These are phyloP conservation scores for Dioscorea dumetorum DNA, from an alignment of 106 monocot genomes.

Conservation along the genomic window DNA sequence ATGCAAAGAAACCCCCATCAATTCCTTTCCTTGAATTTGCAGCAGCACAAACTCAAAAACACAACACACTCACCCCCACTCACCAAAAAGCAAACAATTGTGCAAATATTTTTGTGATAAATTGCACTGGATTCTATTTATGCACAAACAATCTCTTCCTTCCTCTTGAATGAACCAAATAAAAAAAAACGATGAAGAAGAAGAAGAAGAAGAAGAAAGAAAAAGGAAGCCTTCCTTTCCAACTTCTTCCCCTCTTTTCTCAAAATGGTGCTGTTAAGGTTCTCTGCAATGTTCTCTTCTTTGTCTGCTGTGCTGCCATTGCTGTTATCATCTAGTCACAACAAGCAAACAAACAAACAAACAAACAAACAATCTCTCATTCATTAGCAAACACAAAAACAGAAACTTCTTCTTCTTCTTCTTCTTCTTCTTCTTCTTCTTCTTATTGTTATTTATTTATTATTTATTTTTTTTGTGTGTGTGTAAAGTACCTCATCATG, in stretches of 20 bases:
- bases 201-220: too few relatives aligned
- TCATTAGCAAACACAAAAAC: not conserved
- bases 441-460: not conserved
- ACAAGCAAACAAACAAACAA: not conserved
- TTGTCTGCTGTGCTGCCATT: constrained; percentile 43
- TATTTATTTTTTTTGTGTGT: not conserved
- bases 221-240: too few relatives aligned
- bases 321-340: constrained; percentile 30
- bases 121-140: not conserved
- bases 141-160: too few relatives aligned
- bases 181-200: too few relatives aligned
- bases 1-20: not conserved
- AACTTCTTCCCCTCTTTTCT: constrained; percentile 2
- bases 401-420: too few relatives aligned
- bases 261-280: constrained; percentile 62
- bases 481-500: constrained; percentile 18
- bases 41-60: not conserved
- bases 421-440: too few relatives aligned
- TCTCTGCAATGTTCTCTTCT: constrained; percentile 38
- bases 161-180: too few relatives aligned
- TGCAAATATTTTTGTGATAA: not conserved
- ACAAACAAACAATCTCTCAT: not conserved
- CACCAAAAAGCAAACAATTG: not conserved
- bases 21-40: not conserved
- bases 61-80: not conserved